phyloP scores from a whole-genome alignment of 2,329 filamentous ascomycete genomes.

The Ascochyta fabae region DNA sequence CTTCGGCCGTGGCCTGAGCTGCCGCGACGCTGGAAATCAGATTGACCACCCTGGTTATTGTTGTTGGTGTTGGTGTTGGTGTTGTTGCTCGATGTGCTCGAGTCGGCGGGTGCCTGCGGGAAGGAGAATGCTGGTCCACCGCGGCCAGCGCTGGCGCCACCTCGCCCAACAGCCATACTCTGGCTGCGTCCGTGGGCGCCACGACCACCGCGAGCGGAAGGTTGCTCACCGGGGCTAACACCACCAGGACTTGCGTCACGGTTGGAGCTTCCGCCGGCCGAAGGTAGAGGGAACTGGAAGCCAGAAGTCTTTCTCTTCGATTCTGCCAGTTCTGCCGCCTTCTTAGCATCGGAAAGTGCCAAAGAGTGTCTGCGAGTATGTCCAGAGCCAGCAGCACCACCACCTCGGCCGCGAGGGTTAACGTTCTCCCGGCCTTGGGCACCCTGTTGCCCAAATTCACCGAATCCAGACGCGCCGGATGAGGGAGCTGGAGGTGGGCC shows the following conservation, averaged over 20 bases:
- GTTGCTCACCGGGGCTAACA: slow-evolving; percentile 37
- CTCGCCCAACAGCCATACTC: slow-evolving; percentile 80
- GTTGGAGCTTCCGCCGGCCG: slow-evolving; percentile 63
- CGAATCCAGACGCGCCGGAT: slow-evolving; percentile 83
- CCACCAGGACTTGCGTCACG: slow-evolving; percentile 64
- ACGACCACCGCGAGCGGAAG: slow-evolving; percentile 50
- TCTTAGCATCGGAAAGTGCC: slow-evolving; percentile 93
- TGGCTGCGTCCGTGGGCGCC: slow-evolving; percentile 78
- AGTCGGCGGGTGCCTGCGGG: slow-evolving; percentile 62
- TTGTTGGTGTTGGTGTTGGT: slow-evolving; percentile 44
- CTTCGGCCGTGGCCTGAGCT: slow-evolving; percentile 81
- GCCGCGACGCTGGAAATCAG: slow-evolving; percentile 77
- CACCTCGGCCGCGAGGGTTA: slow-evolving; percentile 74
- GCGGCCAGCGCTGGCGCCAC: slow-evolving; percentile 66
- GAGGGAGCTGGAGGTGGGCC: slow-evolving; percentile 92
- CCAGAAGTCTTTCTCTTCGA: slow-evolving; percentile 93
- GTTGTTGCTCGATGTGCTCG: slow-evolving; percentile 44
- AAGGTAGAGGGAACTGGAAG: slow-evolving; percentile 90
- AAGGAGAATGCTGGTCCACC: slow-evolving; percentile 78
- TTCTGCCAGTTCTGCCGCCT: slow-evolving; percentile 94
- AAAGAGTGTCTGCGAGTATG: slow-evolving; percentile 95
- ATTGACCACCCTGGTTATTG: slow-evolving; percentile 48
- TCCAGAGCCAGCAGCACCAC: slow-evolving; percentile 69
- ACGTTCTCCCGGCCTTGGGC: slow-evolving; percentile 70
- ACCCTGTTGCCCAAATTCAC: slow-evolving; percentile 74